Evolutionary conservation across 2,329 filamentous ascomycete genomes (phyloP).

Genomic region (Curvularia sp.): DNA sequence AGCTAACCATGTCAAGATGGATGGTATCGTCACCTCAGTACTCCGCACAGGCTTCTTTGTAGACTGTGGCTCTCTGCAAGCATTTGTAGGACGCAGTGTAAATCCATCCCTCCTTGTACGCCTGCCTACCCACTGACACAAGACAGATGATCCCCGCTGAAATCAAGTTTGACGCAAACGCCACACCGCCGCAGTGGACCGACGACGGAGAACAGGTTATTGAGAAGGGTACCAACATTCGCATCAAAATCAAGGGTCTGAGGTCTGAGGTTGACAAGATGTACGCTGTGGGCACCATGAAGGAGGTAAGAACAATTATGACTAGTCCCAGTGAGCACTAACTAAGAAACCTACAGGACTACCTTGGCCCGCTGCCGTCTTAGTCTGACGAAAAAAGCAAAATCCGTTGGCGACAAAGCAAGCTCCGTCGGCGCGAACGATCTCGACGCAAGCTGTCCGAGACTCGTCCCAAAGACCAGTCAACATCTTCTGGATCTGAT

Average conservation of each 20-base stretch:
- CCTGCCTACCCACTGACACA: slow-evolving; percentile 23
- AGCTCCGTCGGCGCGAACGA: not conserved
- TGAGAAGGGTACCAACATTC: slow-evolving; percentile 90
- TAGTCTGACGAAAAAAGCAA: slow-evolving; percentile 24
- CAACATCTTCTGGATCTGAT: not conserved
- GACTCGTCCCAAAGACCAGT: not conserved
- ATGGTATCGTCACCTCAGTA: slow-evolving; percentile 90
- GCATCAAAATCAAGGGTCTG: slow-evolving; percentile 92
- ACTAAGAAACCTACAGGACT: slow-evolving; percentile 44
- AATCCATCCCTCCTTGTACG: slow-evolving; percentile 43
- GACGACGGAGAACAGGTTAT: slow-evolving; percentile 94
- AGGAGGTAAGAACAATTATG: slow-evolving; percentile 61
- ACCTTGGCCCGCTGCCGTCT: slow-evolving; percentile 47
- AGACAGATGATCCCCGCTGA: slow-evolving; percentile 84
- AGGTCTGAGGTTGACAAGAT: slow-evolving; percentile 93
- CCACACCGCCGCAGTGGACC: slow-evolving; percentile 94
- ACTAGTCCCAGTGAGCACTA: slow-evolving; percentile 10
- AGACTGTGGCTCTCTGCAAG: slow-evolving; percentile 76
- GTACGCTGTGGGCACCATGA: slow-evolving; percentile 97
- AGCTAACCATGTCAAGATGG: slow-evolving; percentile 68
- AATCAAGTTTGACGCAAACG: slow-evolving; percentile 93
- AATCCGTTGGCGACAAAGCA: slow-evolving; percentile 1
- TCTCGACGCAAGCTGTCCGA: slow-evolving; percentile 1
- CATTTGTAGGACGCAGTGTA: slow-evolving; percentile 86
- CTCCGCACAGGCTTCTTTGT: slow-evolving; percentile 92